Percentiles rank a stretch among this genome's conserved stretches.
These are phyloP conservation scores for Leishmania amazonensis DNA, from an alignment of 208 protist genomes.

Conservation along the genomic window DNA sequence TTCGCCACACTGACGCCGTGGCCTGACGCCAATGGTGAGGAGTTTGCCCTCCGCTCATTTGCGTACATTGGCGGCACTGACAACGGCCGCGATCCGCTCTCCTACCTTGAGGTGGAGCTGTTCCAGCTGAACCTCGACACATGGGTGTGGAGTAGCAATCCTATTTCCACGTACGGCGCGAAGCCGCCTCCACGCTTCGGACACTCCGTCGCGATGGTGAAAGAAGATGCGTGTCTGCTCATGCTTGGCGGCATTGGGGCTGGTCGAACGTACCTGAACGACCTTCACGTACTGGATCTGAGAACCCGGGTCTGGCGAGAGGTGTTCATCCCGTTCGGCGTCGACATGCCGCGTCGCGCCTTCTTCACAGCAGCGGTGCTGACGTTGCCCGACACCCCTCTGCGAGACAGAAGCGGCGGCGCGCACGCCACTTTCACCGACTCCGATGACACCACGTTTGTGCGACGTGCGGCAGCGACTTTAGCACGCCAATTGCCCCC, in stretches of 20 bases:
- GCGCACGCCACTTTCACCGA: background rate
- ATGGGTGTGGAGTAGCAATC: conserved; percentile 25
- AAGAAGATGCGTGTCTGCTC: conserved; percentile 37
- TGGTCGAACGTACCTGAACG: conserved; percentile 47
- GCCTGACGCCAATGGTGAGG: conserved; percentile 22
- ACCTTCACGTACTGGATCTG: conserved; percentile 68
- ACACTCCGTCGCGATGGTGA: conserved; percentile 49
- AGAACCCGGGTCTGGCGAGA: conserved; percentile 75
- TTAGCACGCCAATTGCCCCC: background rate
- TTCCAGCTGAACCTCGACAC: conserved; percentile 38
- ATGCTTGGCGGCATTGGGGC: conserved; percentile 73
- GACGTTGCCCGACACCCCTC: background rate
- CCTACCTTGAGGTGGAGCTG: conserved; percentile 53
- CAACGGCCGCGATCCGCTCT: conserved; percentile 56
- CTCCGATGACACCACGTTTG: background rate
- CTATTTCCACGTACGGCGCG: conserved; percentile 57
- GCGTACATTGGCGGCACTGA: conserved; percentile 73
- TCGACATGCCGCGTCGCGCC: conserved; percentile 51
- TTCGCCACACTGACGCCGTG: conserved; percentile 70
- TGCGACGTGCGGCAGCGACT: background rate
- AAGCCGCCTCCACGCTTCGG: conserved; percentile 69
- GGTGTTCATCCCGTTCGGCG: conserved; percentile 59
- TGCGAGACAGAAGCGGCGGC: background rate
- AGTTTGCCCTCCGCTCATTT: conserved; percentile 29
- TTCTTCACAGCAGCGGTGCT: conserved; percentile 57